Evolutionary conservation across 2,329 filamentous ascomycete species (phyloP).

Genomic region (Nemania abortiva): DNA sequence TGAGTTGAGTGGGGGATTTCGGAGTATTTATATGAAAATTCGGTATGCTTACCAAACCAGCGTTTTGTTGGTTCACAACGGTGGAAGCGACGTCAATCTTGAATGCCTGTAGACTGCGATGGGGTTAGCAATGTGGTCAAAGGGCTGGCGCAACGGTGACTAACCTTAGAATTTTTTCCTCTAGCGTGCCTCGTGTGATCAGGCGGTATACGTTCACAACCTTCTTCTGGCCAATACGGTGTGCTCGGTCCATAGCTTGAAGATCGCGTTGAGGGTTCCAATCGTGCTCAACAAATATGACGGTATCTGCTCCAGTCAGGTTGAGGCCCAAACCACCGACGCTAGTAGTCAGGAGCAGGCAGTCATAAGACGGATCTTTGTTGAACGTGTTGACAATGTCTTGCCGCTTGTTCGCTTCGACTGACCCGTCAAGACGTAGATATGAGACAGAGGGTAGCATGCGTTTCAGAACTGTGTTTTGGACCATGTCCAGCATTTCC

Average conservation of each 20-base stretch:
- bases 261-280: conserved; percentile 99
- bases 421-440: conserved; percentile 91
- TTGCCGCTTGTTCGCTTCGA: conserved; percentile 93
- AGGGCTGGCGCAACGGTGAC: conserved; percentile 9
- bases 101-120: conserved; percentile 85
- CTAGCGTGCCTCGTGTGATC: conserved; percentile 93
- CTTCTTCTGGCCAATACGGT: conserved; percentile 99
- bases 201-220: conserved; percentile 98
- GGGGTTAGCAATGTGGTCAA: conserved; percentile 35
- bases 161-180: conserved; percentile 92
- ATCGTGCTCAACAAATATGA: conserved; percentile 99
- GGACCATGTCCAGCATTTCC: conserved; percentile 99
- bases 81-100: conserved; percentile 99
- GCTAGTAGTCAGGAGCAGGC: conserved; percentile 90
- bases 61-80: conserved; percentile 99
- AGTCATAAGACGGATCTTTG: conserved; percentile 95
- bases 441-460: conserved; percentile 94
- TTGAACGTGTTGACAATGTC: conserved; percentile 99
- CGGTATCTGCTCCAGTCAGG: conserved; percentile 94
- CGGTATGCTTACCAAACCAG: conserved; percentile 69
- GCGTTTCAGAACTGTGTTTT: conserved; percentile 89
- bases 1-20: background rate
- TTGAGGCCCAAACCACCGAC: conserved; percentile 96
- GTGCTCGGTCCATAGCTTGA: conserved; percentile 98
- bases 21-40: conserved; percentile 1